phyloP scores from a whole-genome alignment of 176 grass and related monocot genomes.

The Eragrostis nindensis region DNA sequence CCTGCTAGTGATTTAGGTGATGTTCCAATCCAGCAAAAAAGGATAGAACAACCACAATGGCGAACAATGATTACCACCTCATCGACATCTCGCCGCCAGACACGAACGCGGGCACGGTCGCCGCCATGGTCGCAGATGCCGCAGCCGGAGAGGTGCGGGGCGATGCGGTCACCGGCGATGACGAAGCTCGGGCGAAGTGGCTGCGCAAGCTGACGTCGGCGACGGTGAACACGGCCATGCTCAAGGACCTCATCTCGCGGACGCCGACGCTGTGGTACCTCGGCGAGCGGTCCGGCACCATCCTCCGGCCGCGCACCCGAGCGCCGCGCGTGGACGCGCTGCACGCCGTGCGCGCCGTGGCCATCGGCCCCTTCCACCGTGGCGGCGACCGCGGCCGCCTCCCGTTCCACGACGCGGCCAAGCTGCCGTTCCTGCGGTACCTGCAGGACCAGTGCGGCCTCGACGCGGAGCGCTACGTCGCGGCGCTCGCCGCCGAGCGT shows the following conservation, averaged over 20 bases:
- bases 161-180: neutral
- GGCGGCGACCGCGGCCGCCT: neutral
- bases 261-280: conserved; percentile 60
- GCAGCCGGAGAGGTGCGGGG: neutral
- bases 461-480: conserved; percentile 16
- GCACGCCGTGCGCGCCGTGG: conserved; percentile 52
- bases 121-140: neutral
- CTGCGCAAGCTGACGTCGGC: conserved; percentile 58
- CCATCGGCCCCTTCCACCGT: conserved; percentile 64
- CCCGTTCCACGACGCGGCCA: conserved; percentile 45
- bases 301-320: conserved; percentile 44
- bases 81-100: conserved; percentile 42
- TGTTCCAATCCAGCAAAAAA: neutral
- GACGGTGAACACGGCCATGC: conserved; percentile 46
- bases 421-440: conserved; percentile 49
- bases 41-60: conserved; percentile 2
- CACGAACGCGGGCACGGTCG: neutral
- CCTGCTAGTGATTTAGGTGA: conserved; percentile 16
- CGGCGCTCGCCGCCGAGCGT: conserved; percentile 7
- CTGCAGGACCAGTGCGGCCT: conserved; percentile 44
- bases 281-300: conserved; percentile 41
- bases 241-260: conserved; percentile 49
- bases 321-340: conserved; percentile 19
- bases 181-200: conserved; percentile 6
- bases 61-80: conserved; percentile 8